A percentile compares a stretch with the other conserved stretches of the same genome.
phyloP scores from a whole-genome alignment of 371 early-diverging fungal species.

The Apophysomyces elegans region DNA sequence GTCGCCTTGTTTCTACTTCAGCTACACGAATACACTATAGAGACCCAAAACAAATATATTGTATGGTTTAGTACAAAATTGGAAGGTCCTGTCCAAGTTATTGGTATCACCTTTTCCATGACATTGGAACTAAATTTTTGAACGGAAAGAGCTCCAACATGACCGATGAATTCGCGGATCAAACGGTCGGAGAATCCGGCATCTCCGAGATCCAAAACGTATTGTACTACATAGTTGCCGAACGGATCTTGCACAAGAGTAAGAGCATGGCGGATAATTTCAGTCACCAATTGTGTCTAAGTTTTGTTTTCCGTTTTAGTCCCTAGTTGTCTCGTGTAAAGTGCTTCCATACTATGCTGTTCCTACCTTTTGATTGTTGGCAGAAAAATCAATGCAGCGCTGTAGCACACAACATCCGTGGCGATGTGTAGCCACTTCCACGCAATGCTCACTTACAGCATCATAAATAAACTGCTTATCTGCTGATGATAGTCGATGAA shows the following conservation, averaged over 20 bases:
- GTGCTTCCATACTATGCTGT: conserved; percentile 9
- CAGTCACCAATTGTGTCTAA: conserved; percentile 69
- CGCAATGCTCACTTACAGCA: conserved; percentile 84
- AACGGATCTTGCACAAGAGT: conserved; percentile 91
- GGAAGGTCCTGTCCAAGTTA: background rate
- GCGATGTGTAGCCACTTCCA: conserved; percentile 91
- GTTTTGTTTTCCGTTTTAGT: background rate
- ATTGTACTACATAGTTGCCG: conserved; percentile 99
- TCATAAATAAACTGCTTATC: conserved; percentile 91
- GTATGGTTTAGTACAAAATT: conserved; percentile 12
- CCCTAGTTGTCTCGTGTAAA: background rate
- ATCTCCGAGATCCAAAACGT: conserved; percentile 86
- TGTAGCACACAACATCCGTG: conserved; percentile 99
- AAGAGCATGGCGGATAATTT: conserved; percentile 78
- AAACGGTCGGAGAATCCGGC: conserved; percentile 68
- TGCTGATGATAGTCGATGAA: conserved; percentile 72
- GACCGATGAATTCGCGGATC: conserved; percentile 75
- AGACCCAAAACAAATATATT: conserved; percentile 11
- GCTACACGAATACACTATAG: conserved; percentile 81
- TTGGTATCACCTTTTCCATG: conserved; percentile 77
- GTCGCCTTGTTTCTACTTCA: conserved; percentile 66
- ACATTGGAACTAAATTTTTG: conserved; percentile 95
- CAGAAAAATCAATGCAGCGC: conserved; percentile 92
- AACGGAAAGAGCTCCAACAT: conserved; percentile 77
- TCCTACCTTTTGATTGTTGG: conserved; percentile 63